Evolutionary conservation across 1,284 basidiomycete genomes (phyloP), one percentile per base, ranked within the genome.

Genomic region (Cutaneotrichosporon cutaneum): DNA sequence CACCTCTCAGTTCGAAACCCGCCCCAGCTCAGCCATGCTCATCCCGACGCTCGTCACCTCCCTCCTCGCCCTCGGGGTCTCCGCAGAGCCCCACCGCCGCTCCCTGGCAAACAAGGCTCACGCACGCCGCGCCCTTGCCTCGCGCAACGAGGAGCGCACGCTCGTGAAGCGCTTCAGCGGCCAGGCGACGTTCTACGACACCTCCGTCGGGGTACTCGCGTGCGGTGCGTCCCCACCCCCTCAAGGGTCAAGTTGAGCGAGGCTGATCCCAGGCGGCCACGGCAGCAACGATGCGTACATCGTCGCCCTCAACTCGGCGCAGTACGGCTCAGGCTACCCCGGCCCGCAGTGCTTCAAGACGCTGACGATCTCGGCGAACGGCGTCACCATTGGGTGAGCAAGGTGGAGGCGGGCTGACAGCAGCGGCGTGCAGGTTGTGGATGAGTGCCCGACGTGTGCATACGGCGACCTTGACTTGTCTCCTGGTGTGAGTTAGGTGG

Each of bases 401-500:
- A 14, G 33, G 14, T 3, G n/a, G 21, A 24, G 14, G 14, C n/a
- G 82, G 33, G 88, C 87, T 64, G 86, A 85, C 75, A 83, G 84
- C 6, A 80, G 85, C 14, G 70, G 74, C 26, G 89, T 89, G 2
- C 80, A 76, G 9, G 85, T 92, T 68, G 82, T 82, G 68, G 90
- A 92, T 75, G 82, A 84, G 83, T 79, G 75, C 61, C 76, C 76
- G 1, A 66, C 69, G 13, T 76, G 75, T 61, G 59, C 54, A 4
- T 83, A 77, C 39, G 86, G 84, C 44, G 90, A 85, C 45, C 85
- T 95, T 60, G 92, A 96, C 81, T 82, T 94, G 62, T 89, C 89
- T 10, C 35, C 26, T 2, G 35, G 56, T 14, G 56, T 58, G 27
- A 52, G 56, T 58, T n/a, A 32, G 6, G 2, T 24, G 9, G 14